A percentile compares a stretch with the other conserved stretches of the same genome.
Conservation (phyloP, 192 early-diverging fungal genomes). For the Umbelopsis sp. region DNA sequence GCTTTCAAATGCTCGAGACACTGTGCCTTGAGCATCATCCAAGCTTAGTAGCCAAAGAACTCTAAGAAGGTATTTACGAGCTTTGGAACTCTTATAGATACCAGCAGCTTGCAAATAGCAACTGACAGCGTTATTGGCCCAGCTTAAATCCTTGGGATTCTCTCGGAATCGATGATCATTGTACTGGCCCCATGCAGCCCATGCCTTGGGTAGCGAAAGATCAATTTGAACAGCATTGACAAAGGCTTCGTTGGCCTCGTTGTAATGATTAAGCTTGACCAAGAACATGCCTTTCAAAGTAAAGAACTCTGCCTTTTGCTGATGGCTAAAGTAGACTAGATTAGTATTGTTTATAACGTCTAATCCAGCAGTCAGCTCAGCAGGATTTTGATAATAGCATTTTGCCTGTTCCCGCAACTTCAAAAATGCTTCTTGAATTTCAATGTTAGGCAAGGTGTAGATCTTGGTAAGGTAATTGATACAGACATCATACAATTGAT, state of each 20-base stretch:
- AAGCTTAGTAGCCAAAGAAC: conserved; percentile 94
- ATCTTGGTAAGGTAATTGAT: conserved; percentile 91
- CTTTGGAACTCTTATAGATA: conserved; percentile 82
- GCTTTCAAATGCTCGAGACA: conserved; percentile 81
- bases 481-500: conserved; percentile 94
- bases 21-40: conserved; percentile 75
- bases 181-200: conserved; percentile 97
- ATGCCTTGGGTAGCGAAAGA: conserved; percentile 85
- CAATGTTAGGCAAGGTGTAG: conserved; percentile 99
- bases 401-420: conserved; percentile 98
- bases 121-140: conserved; percentile 88
- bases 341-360: conserved; percentile 99
- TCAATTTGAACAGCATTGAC: conserved; percentile 91
- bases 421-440: conserved; percentile 98
- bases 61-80: conserved; percentile 89
- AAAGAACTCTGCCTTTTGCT: conserved; percentile 98
- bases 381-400: conserved; percentile 90
- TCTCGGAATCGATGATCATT: conserved; percentile 91
- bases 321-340: conserved; percentile 87
- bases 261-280: conserved; percentile 80
- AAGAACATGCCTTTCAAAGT: conserved; percentile 96
- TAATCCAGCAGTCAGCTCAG: conserved; percentile 87
- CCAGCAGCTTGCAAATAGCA: conserved; percentile 96
- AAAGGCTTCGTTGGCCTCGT: conserved; percentile 90
- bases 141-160: conserved; percentile 77